These are phyloP conservation scores for Ceratonia siliqua DNA, from an alignment of 306 rosid genomes.

Conservation along the genomic window DNA sequence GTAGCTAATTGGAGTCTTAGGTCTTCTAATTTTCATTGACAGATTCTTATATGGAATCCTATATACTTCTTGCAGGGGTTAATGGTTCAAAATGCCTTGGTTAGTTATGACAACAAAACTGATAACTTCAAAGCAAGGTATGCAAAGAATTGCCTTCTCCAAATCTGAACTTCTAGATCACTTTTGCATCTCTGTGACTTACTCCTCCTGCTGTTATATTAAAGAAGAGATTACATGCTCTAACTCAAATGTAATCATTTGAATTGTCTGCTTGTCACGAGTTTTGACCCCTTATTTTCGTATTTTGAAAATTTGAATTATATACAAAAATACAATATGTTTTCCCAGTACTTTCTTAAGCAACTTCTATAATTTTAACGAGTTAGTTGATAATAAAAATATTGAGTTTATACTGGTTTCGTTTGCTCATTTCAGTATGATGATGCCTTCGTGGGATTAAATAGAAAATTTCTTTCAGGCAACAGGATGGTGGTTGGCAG, in stretches of 20 bases:
- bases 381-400: background rate
- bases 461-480: constrained; percentile 35
- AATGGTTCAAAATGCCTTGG: constrained; percentile 49
- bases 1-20: too few species aligned
- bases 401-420: background rate
- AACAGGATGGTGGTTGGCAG: constrained; percentile 46
- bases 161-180: background rate
- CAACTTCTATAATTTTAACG: background rate
- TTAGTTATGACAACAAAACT: constrained; percentile 53
- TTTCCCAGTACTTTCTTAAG: too few species aligned
- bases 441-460: background rate
- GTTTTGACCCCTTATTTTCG: too few species aligned
- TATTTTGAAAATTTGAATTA: too few species aligned
- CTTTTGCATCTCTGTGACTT: background rate
- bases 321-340: too few species aligned
- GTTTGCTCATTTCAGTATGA: background rate
- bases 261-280: too few species aligned
- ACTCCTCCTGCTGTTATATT: background rate
- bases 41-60: background rate
- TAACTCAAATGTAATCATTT: too few species aligned
- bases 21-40: background rate
- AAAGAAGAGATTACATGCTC: background rate
- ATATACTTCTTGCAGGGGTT: constrained; percentile 36
- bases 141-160: background rate
- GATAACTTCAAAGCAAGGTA: constrained; percentile 74